A percentile compares a stretch with the other conserved stretches of the same genome.
phyloP scores from a whole-genome alignment of 345 rosid genomes.

The Dipteronia sinensis region DNA sequence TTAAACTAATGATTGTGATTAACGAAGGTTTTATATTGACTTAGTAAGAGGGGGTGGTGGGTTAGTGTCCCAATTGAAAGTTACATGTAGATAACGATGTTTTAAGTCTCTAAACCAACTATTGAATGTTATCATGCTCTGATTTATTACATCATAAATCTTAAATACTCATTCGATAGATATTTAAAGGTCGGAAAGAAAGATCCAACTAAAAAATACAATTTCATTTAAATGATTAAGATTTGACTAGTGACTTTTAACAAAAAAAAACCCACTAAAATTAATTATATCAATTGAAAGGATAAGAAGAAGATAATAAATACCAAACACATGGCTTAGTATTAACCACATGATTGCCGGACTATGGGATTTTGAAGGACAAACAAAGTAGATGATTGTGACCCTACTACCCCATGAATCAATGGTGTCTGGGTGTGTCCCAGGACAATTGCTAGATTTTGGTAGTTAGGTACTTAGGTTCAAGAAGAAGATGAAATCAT shows the following conservation, averaged over 20 bases:
- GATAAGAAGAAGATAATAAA: neutral
- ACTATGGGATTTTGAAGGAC: slow-evolving; percentile 6
- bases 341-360: slow-evolving; percentile 17
- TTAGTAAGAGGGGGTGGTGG: neutral
- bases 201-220: too few species aligned
- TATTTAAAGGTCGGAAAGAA: too few species aligned
- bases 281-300: neutral
- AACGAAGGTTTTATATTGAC: neutral
- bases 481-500: neutral
- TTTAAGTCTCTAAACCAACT: neutral
- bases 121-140: too few species aligned
- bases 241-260: too few species aligned
- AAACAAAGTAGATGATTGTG: neutral
- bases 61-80: slow-evolving; percentile 7
- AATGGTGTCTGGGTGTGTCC: neutral
- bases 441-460: neutral
- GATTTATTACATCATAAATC: too few species aligned
- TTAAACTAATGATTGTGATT: slow-evolving; percentile 13
- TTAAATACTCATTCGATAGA: too few species aligned
- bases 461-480: neutral
- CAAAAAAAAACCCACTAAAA: neutral
- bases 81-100: neutral
- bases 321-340: slow-evolving; percentile 20
- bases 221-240: too few species aligned
- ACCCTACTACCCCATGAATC: neutral